Percentiles rank a stretch among this genome's conserved stretches.
These are phyloP conservation scores for Ascochyta pisi DNA, from an alignment of 2,329 filamentous ascomycete species.

Conservation along the genomic window DNA sequence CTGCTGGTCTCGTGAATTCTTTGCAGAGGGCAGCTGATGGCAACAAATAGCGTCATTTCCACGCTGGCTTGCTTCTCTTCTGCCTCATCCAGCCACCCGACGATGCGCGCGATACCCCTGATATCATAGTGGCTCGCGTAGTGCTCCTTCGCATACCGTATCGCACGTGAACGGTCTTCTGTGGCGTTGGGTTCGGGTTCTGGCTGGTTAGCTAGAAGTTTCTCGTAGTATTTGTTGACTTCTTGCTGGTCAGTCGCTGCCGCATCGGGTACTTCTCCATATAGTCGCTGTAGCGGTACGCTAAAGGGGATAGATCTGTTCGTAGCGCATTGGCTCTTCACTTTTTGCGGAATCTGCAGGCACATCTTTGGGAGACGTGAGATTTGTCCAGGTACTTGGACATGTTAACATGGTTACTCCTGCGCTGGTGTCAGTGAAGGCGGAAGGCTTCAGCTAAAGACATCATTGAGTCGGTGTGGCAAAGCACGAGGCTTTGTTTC, in stretches of 20 bases:
- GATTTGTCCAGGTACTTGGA: not conserved
- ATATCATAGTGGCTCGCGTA: conserved; percentile 32
- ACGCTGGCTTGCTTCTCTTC: conserved; percentile 1
- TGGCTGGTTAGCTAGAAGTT: conserved; percentile 31
- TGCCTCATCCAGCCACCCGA: conserved; percentile 21
- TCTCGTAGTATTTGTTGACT: conserved; percentile 30
- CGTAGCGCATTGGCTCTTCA: not conserved
- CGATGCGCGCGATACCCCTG: conserved; percentile 25
- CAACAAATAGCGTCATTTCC: conserved; percentile 6
- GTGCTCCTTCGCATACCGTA: conserved; percentile 32
- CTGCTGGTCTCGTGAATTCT: conserved; percentile 3
- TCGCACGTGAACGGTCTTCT: conserved; percentile 27
- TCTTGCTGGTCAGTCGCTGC: conserved; percentile 7
- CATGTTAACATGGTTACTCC: not conserved
- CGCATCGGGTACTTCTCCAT: conserved; percentile 21
- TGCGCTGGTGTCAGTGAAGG: not conserved
- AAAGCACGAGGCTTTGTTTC: no score
- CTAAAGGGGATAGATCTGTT: conserved; percentile 30
- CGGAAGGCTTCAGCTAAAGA: no score
- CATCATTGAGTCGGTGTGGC: no score
- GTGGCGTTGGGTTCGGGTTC: conserved; percentile 22
- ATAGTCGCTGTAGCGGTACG: conserved; percentile 30
- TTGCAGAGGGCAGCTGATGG: not conserved
- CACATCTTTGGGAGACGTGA: not conserved
- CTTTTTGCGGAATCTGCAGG: not conserved